Base-by-base conservation (phyloP, 2,329 filamentous ascomycete species). In the Aspergillus texensis region DNA sequence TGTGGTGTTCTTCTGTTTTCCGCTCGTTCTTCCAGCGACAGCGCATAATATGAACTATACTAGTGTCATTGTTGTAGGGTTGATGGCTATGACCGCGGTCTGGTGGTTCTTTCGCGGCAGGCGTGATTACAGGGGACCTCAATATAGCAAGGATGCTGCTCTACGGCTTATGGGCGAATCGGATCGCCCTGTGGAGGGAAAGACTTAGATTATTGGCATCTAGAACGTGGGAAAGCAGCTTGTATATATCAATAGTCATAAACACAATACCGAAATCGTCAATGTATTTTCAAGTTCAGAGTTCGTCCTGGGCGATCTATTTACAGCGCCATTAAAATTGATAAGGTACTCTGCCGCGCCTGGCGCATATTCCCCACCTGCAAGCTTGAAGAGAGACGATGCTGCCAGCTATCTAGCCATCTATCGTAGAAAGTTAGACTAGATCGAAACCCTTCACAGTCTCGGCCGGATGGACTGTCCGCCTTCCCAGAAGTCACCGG, bases 401-500 rank as follows among this genome's bases (percentile, higher is more conserved):
- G 50, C 28, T 4, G 19, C 45, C 34, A 36, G 45, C 58, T 41
- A 28, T 52, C 46, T 39, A 21, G 14, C 24, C 16, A 41, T 41
- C 9, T 41, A n/a, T 41, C 39, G 8, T 41, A 4, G 19, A 9
- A 9, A 3, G 16, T 3, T 2, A 43, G 39, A 39, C 14, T 24
- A 32, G 8, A 46, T 30, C 28, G 6, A 6, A 12, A 28, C 30
- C 19, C 34, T 48, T 34, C 59, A 74, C 63, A 80, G 62, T 50
- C 75, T 75, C 34, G 77, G 75, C 75, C 83, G 83, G 63, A 88
- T 83, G 58, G 83, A 80, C 79, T 88, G 85, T 11, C 86, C 87
- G 48, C 86, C 87, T 75, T 90, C 88, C 80, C 88, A 90, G 2
- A 85, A 84, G 69, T 89, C 88, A 24, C 93, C 93, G 53, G 89